Percentiles rank a stretch among this genome's conserved stretches.
Conservation (phyloP, 2,329 filamentous ascomycete genomes). For the Dactylella cylindrospora region DNA sequence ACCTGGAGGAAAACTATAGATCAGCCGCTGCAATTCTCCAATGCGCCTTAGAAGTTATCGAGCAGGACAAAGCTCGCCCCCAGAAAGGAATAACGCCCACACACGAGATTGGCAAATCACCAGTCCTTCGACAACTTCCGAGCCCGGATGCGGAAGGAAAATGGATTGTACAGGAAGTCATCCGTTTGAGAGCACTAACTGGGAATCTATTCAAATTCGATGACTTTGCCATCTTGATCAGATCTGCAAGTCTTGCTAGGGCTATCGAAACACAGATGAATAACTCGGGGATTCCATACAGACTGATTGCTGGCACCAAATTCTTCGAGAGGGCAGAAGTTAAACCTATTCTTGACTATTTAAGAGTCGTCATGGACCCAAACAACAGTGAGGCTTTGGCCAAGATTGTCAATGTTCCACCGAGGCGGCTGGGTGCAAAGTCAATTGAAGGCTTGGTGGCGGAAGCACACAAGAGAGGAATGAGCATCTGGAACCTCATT, state of each 20-base stretch:
- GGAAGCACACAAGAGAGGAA: constrained; percentile 70
- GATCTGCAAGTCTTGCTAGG: constrained; percentile 77
- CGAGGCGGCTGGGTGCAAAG: constrained; percentile 75
- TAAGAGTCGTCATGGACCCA: constrained; percentile 80
- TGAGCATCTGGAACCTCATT: constrained; percentile 72
- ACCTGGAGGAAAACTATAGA: constrained; percentile 90
- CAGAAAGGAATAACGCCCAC: constrained; percentile 77
- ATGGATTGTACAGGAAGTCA: constrained; percentile 86
- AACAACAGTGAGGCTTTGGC: constrained; percentile 83
- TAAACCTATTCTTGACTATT: constrained; percentile 82
- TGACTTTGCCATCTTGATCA: constrained; percentile 84
- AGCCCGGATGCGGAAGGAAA: constrained; percentile 72
- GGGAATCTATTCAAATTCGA: constrained; percentile 71
- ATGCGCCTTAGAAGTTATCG: constrained; percentile 79
- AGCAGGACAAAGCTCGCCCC: constrained; percentile 80
- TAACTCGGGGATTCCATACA: constrained; percentile 79
- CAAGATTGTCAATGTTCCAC: constrained; percentile 80
- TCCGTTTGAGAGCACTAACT: constrained; percentile 68
- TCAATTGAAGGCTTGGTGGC: constrained; percentile 73
- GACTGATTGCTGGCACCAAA: constrained; percentile 85
- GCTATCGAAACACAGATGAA: constrained; percentile 82
- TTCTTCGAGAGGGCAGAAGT: constrained; percentile 93
- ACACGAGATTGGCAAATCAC: constrained; percentile 74
- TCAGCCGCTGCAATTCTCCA: constrained; percentile 82
- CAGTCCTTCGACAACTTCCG: constrained; percentile 75